Conservation (phyloP, 306 rosid genomes). For the Sphenostylis stenocarpa region DNA sequence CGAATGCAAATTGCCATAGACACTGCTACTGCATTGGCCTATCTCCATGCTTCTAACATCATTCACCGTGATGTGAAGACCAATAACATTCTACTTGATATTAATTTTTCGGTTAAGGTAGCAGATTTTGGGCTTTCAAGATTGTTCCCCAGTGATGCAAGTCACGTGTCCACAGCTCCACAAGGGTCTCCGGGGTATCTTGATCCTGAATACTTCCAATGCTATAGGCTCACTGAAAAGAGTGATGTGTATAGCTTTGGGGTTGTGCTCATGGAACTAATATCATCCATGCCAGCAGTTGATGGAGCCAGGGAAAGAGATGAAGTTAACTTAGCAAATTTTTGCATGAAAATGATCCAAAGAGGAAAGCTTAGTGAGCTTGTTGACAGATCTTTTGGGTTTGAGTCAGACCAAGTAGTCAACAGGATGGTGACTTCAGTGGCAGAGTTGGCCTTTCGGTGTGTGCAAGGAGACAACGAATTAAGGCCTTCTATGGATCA, state of each 20-base stretch:
- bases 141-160: slow-evolving; percentile 52
- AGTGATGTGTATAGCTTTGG: slow-evolving; percentile 85
- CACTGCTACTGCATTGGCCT: slow-evolving; percentile 62
- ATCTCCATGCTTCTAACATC: slow-evolving; percentile 77
- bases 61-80: slow-evolving; percentile 82
- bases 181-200: slow-evolving; percentile 82
- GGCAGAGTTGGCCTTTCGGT: slow-evolving; percentile 67
- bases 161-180: slow-evolving; percentile 80
- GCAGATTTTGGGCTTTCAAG: slow-evolving; percentile 87
- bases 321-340: slow-evolving; percentile 63
- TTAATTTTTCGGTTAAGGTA: slow-evolving; percentile 53
- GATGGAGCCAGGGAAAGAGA: slow-evolving; percentile 54
- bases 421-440: slow-evolving; percentile 52
- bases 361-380: slow-evolving; percentile 46
- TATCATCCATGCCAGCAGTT: slow-evolving; percentile 71
- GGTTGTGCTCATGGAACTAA: slow-evolving; percentile 66
- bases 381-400: slow-evolving; percentile 59
- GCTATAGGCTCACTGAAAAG: slow-evolving; percentile 64
- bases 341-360: slow-evolving; percentile 49
- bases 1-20: slow-evolving; percentile 71
- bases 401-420: slow-evolving; percentile 45
- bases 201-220: slow-evolving; percentile 72
- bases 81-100: slow-evolving; percentile 64
- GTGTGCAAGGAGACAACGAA: slow-evolving; percentile 65
- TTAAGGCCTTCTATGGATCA: slow-evolving; percentile 72